These are phyloP conservation scores for Pyrenophora teres DNA, from an alignment of 2,329 filamentous ascomycete species.

Conservation along the genomic window DNA sequence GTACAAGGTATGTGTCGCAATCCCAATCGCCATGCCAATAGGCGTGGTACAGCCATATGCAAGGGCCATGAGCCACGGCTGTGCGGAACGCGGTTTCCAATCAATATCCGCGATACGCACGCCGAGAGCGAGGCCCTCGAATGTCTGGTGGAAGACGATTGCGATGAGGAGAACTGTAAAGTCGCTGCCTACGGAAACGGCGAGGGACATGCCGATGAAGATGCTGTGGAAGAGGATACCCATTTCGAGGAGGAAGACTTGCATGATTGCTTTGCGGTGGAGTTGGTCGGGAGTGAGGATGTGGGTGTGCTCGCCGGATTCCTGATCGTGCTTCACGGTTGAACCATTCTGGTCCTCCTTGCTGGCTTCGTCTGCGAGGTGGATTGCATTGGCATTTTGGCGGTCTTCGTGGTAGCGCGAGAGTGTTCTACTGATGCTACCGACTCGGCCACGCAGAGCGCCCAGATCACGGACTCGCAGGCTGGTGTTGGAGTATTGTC, in stretches of 20 bases:
- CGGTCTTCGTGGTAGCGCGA: conserved; percentile 34
- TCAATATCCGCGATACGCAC: conserved; percentile 82
- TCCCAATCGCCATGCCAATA: conserved; percentile 79
- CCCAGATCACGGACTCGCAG: conserved; percentile 33
- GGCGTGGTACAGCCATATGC: conserved; percentile 75
- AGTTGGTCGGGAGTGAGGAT: conserved; percentile 27
- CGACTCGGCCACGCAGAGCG: conserved; percentile 27
- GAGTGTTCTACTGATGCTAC: conserved; percentile 38
- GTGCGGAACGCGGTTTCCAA: conserved; percentile 33
- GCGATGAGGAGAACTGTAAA: conserved; percentile 64
- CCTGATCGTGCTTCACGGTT: conserved; percentile 32
- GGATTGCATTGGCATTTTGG: conserved; percentile 53
- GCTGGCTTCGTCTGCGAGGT: conserved; percentile 49
- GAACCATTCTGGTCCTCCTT: conserved; percentile 28
- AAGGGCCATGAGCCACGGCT: conserved; percentile 73
- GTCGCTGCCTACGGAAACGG: conserved; percentile 58
- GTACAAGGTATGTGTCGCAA: conserved; percentile 78
- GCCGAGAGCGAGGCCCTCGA: conserved; percentile 84
- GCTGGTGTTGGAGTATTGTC: conserved; percentile 30
- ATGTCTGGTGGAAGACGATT: conserved; percentile 72
- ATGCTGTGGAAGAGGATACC: conserved; percentile 67
- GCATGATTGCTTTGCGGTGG: conserved; percentile 39
- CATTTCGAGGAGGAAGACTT: conserved; percentile 57
- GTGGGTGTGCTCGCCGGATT: conserved; percentile 19
- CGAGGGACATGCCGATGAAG: conserved; percentile 66